Evolutionary conservation across 2,329 filamentous ascomycete genomes (phyloP), one percentile per base, ranked within the genome.

Genomic region (Pseudopithomyces maydicus): DNA sequence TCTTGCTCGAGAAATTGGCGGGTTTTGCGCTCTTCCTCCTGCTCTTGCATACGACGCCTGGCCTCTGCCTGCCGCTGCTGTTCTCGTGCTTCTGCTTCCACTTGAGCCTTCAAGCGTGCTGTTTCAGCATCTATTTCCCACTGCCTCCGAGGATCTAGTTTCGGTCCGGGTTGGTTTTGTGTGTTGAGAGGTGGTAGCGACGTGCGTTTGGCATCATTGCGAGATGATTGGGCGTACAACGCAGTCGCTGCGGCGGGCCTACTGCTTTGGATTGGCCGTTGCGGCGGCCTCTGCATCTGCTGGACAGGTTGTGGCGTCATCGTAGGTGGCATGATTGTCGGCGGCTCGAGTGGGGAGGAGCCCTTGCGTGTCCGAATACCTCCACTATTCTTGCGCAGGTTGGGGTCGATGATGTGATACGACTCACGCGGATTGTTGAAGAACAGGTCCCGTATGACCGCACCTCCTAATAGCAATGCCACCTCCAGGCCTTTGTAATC

Each of bases 401-500:
- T 46, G 3, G 75, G 62, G 48, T 85, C 83, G 10, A 81, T 78
- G 36, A 92, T 82, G 72, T 97, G 95, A 79, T 97, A 98, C 4
- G 87, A 82, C 65, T 96, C 90, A 17, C 85, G 84, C 54, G 87
- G 84, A 4, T 88, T 84, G 56, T 83, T 78, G 66, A 87, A 87
- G 73, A 82, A 88, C 5, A 88, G 76, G 64, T 88, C 86, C 22
- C 84, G 80, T 56, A 89, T 87, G 12, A 85, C 84, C 1, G 85
- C 79, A 0, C 84, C 85, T 15, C 84, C 79, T 0, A 89, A 77
- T 26, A 88, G 70, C 20, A 98, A 77, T 1, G 93, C 88, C 1
- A 98, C 85, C 73, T 99, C 95, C 3, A 98, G 80, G 0, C 95
- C 95, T 75, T 97, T 98, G 55, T 90, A 87, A 76, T 99, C 95